Evolutionary conservation across 129 eudicot genomes (phyloP).

Genomic region (Helianthus tuberosus): DNA sequence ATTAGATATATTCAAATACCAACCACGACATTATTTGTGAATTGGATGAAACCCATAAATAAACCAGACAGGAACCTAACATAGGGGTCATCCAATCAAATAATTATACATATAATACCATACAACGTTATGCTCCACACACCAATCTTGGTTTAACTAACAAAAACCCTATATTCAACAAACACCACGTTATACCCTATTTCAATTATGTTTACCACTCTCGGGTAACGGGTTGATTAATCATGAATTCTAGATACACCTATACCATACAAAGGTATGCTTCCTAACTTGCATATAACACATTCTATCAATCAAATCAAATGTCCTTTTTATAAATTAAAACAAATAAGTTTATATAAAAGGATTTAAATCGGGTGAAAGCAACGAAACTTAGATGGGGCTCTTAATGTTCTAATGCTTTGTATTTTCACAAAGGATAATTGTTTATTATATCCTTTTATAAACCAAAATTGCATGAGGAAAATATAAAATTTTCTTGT

Average conservation of each 20-base stretch:
- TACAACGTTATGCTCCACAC: not conserved
- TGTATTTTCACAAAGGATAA: too few species aligned
- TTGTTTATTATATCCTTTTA: too few species aligned
- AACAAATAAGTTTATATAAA: too few species aligned
- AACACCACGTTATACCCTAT: constrained; percentile 5
- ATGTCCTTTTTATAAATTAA: not conserved
- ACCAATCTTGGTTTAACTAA: not conserved
- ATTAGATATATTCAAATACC: not conserved
- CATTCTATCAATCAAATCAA: not conserved
- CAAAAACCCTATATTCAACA: not conserved
- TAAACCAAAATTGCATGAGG: too few species aligned
- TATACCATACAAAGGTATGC: not conserved
- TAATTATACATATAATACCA: not conserved
- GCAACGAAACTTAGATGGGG: too few species aligned
- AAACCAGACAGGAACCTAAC: constrained; percentile 1
- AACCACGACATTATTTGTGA: not conserved
- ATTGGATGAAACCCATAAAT: not conserved
- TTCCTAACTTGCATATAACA: not conserved
- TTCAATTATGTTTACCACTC: not conserved
- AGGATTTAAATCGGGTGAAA: too few species aligned
- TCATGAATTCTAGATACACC: not conserved
- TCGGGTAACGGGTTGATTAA: not conserved
- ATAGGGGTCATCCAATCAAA: not conserved
- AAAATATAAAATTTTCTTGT: too few species aligned
- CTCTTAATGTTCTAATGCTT: too few species aligned